Evolutionary conservation across 2,329 filamentous ascomycete species (phyloP).

Genomic region (Pseudogymnoascus sp.): DNA sequence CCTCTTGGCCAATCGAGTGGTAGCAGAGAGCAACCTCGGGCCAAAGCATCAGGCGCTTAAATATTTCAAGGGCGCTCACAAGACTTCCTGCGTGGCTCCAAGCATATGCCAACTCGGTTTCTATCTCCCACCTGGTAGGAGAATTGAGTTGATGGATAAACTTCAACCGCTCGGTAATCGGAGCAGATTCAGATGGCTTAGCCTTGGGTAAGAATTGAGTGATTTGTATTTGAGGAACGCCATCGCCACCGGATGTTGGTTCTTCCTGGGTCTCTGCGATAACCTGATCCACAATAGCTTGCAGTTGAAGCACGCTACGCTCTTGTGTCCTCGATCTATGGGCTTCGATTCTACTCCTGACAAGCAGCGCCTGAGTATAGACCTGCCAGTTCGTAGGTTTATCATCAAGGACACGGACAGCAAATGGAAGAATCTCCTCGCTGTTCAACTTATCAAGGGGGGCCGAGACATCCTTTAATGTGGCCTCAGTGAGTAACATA

Average conservation of each 20-base stretch:
- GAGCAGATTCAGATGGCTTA: conserved; percentile 68
- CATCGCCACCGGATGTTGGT: conserved; percentile 20
- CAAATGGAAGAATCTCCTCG: conserved; percentile 91
- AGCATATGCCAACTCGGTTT: conserved; percentile 84
- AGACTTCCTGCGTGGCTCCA: conserved; percentile 87
- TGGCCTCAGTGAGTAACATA: conserved; percentile 78
- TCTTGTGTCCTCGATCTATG: conserved; percentile 83
- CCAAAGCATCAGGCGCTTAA: conserved; percentile 88
- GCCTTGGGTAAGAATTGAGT: conserved; percentile 75
- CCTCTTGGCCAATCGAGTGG: conserved; percentile 53
- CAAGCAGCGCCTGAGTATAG: conserved; percentile 86
- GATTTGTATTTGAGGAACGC: conserved; percentile 41
- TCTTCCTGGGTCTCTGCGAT: conserved; percentile 64
- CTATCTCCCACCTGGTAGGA: conserved; percentile 86
- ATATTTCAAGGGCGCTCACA: conserved; percentile 87
- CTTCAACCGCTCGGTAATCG: conserved; percentile 64
- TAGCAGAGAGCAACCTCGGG: conserved; percentile 84
- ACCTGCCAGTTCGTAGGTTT: conserved; percentile 96
- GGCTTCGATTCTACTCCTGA: conserved; percentile 82
- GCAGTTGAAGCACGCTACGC: conserved; percentile 81
- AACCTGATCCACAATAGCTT: conserved; percentile 91
- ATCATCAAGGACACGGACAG: conserved; percentile 76
- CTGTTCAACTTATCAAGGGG: conserved; percentile 77
- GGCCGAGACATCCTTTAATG: conserved; percentile 79
- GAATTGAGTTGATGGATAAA: conserved; percentile 81